Conservation (phyloP, 83 land plant genomes). For the Thuja plicata region DNA sequence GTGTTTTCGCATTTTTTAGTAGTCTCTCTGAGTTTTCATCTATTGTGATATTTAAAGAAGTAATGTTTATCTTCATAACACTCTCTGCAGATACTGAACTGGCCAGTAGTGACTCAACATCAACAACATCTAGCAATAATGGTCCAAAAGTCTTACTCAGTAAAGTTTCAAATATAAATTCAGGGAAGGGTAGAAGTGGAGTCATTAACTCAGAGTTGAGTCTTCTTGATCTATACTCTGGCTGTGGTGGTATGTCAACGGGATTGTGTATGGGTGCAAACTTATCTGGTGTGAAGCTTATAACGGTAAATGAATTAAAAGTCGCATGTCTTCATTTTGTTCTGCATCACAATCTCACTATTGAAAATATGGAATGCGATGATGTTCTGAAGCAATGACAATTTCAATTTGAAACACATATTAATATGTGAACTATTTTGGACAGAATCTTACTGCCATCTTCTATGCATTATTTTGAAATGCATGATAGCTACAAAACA, state of each 20-base stretch:
- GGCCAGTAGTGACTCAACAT: neutral
- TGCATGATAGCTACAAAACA: neutral
- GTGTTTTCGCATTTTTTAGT: neutral
- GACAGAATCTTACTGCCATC: neutral
- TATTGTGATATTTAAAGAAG: neutral
- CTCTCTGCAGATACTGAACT: neutral
- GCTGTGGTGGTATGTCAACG: constrained; percentile 1
- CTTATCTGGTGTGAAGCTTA: neutral
- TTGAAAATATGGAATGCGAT: neutral
- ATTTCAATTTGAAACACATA: neutral
- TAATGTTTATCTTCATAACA: neutral
- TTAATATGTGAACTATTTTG: neutral
- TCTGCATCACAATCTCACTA: neutral
- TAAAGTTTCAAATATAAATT: neutral
- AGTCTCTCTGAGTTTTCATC: neutral
- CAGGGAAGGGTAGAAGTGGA: neutral
- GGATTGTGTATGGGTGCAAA: neutral
- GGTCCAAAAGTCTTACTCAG: neutral
- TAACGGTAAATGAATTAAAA: neutral
- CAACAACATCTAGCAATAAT: neutral
- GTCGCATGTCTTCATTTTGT: neutral
- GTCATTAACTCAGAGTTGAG: neutral
- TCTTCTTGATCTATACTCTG: neutral
- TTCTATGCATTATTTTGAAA: neutral
- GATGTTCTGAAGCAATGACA: neutral